Base-by-base conservation (phyloP, 805 yeast species). In the Lachancea lanzarotensis region DNA sequence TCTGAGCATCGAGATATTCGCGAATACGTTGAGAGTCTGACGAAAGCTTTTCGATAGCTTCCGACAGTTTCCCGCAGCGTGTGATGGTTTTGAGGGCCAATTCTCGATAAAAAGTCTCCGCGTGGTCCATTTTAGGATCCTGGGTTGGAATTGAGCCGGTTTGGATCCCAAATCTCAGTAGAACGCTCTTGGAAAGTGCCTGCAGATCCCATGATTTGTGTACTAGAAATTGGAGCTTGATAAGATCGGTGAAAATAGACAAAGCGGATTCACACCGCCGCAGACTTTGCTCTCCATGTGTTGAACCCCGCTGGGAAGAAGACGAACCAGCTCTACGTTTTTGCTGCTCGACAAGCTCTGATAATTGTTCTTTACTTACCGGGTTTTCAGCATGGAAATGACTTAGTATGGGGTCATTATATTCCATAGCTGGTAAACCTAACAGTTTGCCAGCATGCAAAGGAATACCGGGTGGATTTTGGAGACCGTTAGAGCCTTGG, bases 1-100 rank as follows among this genome's bases (percentile, higher is more conserved):
- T 72, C 29, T 43, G 35, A 10, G 55, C 43, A 6, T 35, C 33
- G 11, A 41, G 16, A 27, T 51, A 53, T 12, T 40, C 52, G 19
- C 55, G 46, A 5, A 57, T 49, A 12, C 37, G 31, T 13, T 47
- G 44, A 11, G 52, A 32, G 20, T 52, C 53, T 7, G 12, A 29
- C n/a, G 51, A 45, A 13, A 54, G 36, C 4, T 51, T 45, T 18
- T 53, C 55, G 31, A 57, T 38, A 1, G 53, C 55, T 17, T 41
- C 32, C 11, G 59, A 52, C 20, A 57, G 40, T 27, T 59, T 60
- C 15, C 79, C 74, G 56, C 83, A 78, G 17, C 70, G 72, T 7
- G 57, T 56, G 25, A 80, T 67, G 11, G 81, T 83, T 48, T 76
- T 73, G 47, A 71, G 66, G 1, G 84, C 76, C 35, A 81, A 65